Evolutionary conservation across 371 early-diverging fungal species (phyloP), one percentile per base, ranked within the genome.

Genomic region (Cladochytrium tenue): DNA sequence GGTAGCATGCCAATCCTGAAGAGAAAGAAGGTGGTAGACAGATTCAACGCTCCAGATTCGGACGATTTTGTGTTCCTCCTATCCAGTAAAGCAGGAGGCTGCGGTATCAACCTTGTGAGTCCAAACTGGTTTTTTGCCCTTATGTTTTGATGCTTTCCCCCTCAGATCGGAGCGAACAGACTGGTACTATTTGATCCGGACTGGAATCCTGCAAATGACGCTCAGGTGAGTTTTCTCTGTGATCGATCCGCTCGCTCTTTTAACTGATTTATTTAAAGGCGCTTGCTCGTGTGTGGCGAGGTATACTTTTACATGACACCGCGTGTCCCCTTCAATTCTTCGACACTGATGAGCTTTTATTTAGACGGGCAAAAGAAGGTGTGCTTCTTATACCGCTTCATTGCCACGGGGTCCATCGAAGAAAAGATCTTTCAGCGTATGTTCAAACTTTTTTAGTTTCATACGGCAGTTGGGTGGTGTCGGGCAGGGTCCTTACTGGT

Each of bases 371-470:
- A 98, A 77, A 90, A 91, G 73, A 96, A 95, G 73, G 75, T 75
- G 60, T 95, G 96, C 73, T 97, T 86, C 66, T 93, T 98, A 27
- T 98, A 97, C 78, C 90, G 97, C 17, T 91, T 98, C 60, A 93
- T 96, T 64, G 92, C 92, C 30, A 5, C 34, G 60, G 97, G 98
- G 1, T 93, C 98, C 0, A 95, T 98, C 28, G 98, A 98, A 70
- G 98, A 98, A 72, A 98, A 98, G 78, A 95, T 98, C 51, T 97
- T 96, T 77, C 96, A 97, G 75, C 83, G 98, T 66, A 92, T 92
- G 81, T 90, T 89, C 1, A 90, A 5, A 53, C 2, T 4, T 23
- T 33, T 67, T 20, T 7, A 2, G 2, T 32, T 58, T 17, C 55
- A 13, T 31, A 28, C 2, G 27, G 27, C 20, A 17, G 15, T 60